Conservation (phyloP, 768 basidiomycete species). For the Pholiota microspora region DNA sequence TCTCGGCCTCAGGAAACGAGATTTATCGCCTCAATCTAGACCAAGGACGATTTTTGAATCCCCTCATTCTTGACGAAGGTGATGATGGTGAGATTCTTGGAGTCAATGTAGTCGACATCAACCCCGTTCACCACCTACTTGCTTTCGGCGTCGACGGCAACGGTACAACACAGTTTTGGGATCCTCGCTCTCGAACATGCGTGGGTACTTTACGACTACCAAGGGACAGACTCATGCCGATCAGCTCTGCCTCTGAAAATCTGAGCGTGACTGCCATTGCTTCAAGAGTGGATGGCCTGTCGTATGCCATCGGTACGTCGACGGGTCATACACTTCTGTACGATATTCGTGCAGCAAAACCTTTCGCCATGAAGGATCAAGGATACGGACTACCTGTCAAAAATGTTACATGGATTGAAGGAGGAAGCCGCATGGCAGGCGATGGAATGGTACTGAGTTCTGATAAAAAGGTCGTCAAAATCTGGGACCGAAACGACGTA, state of each 20-base stretch:
- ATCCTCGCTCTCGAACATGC: constrained; percentile 76
- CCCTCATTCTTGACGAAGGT: constrained; percentile 58
- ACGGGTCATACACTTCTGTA: constrained; percentile 94
- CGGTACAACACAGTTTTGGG: constrained; percentile 94
- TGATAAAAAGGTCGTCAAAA: constrained; percentile 96
- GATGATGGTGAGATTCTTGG: constrained; percentile 64
- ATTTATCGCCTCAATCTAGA: constrained; percentile 94
- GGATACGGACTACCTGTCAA: constrained; percentile 93
- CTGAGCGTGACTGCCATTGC: constrained; percentile 83
- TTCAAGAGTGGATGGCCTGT: constrained; percentile 84
- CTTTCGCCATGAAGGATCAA: constrained; percentile 92
- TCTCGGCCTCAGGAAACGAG: constrained; percentile 83
- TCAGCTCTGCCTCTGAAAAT: constrained; percentile 27
- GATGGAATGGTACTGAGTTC: constrained; percentile 88
- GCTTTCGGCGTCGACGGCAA: constrained; percentile 87
- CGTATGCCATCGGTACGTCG: constrained; percentile 92
- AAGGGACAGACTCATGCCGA: constrained; percentile 44
- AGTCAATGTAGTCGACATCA: constrained; percentile 90
- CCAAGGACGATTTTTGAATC: constrained; percentile 89
- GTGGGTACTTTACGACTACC: constrained; percentile 73
- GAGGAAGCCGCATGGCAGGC: constrained; percentile 79
- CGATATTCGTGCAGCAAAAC: constrained; percentile 82
- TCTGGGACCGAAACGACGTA: constrained; percentile 89
- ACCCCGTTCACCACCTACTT: constrained; percentile 87
- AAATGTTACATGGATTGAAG: constrained; percentile 86